Base-by-base conservation (phyloP, 306 rosid genomes). In the Sphenostylis stenocarpa region DNA sequence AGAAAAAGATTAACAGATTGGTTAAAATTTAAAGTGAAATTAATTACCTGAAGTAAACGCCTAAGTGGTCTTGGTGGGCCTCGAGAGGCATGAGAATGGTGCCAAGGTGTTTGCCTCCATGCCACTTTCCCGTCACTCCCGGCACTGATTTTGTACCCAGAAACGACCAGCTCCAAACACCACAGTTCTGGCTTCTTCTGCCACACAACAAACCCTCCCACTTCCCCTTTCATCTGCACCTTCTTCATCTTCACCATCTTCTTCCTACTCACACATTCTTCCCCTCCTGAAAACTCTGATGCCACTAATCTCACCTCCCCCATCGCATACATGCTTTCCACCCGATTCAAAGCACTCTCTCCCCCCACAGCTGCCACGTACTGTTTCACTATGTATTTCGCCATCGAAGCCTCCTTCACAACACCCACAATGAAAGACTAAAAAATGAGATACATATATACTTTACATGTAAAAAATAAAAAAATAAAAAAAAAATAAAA, bases 91-190 rank as follows among this genome's bases (percentile, higher is more conserved):
- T 96, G 99, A 39, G 99, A 89, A 73, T 96, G 97, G 80, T 96
- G 98, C 98, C 98, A 96, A 3, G 99, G 98, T 24, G 99, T 96
- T 75, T 92, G 99, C 31, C 98, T 86, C 99, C 99, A 96, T 0
- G 96, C 94, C 49, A 96, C 84, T 48, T 89, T 92, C 0, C 99
- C 98, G 45, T 96, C 97, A 76, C 98, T 90, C 2, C 99, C 99
- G 1, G 97, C 99, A 74, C 91, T 96, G 51, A 96, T 92, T 70
- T 96, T 96, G 89, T 89, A 84, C 0, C 98, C 94, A 4, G 90
- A 78, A 60, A 96, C 79, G 56, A 96, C 87, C 83, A 96, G 17
- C 69, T 96, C 99, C 90, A 92, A 88, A 45, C 98, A 92, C 99
- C 99, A 96, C 0, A 90, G 44, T 63, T 92, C 98, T 26, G 97